Percentiles rank a stretch among this genome's conserved stretches.
Evolutionary conservation across 345 rosid species (phyloP).

Genomic region (Alliaria petiolata): DNA sequence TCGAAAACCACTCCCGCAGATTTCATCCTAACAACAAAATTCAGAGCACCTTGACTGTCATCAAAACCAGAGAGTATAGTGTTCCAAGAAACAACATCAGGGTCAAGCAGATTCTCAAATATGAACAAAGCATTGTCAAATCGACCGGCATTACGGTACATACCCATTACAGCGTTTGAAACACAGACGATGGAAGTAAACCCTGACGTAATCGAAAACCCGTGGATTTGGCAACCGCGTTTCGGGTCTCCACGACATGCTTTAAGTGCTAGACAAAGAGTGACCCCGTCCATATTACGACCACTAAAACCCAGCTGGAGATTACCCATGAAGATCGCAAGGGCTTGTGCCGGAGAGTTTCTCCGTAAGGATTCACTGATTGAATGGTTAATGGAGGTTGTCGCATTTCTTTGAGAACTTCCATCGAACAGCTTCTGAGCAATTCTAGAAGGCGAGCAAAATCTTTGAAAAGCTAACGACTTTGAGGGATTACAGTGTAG

Average conservation of each 20-base stretch:
- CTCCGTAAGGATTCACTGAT: conserved; percentile 38
- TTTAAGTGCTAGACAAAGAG: conserved; percentile 62
- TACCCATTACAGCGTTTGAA: conserved; percentile 64
- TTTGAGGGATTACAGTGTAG: conserved; percentile 15
- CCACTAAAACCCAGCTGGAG: conserved; percentile 30
- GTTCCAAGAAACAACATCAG: conserved; percentile 88
- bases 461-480: neutral
- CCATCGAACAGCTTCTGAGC: conserved; percentile 36
- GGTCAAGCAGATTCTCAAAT: conserved; percentile 56
- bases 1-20: conserved; percentile 49
- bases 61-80: conserved; percentile 77
- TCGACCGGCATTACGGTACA: conserved; percentile 59
- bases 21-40: conserved; percentile 56
- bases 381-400: conserved; percentile 34
- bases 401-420: conserved; percentile 27
- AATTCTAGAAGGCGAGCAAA: conserved; percentile 9
- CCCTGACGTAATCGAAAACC: conserved; percentile 60
- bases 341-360: conserved; percentile 36
- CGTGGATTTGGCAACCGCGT: conserved; percentile 66
- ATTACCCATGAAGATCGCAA: conserved; percentile 40
- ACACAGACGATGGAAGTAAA: conserved; percentile 49
- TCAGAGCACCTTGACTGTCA: conserved; percentile 44
- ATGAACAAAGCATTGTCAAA: conserved; percentile 49
- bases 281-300: conserved; percentile 44
- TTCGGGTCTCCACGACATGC: conserved; percentile 51